Evolutionary conservation across 2,329 filamentous ascomycete species (phyloP).

Genomic region (Colletotrichum euphorbiae): DNA sequence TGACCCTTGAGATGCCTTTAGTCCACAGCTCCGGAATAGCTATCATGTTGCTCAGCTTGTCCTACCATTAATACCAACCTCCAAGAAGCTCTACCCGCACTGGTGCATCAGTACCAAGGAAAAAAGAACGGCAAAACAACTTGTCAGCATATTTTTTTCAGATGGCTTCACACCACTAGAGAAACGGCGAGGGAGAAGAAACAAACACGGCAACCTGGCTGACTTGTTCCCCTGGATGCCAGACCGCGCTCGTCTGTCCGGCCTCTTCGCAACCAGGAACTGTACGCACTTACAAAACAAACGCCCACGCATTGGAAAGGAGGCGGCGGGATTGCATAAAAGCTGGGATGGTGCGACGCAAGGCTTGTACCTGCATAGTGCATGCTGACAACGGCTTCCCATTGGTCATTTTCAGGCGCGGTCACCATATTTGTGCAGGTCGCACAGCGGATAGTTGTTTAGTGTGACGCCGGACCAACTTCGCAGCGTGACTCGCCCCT

Average conservation of each 20-base stretch:
- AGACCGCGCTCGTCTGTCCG: constrained; percentile 17
- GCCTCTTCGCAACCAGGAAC: constrained; percentile 9
- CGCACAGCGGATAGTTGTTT: constrained; percentile 11
- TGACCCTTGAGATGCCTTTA: background rate
- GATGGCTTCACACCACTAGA: constrained; percentile 9
- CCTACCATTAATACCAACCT: constrained; percentile 8
- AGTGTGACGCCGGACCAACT: constrained; percentile 30
- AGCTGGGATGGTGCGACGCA: constrained; percentile 26
- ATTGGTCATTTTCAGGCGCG: constrained; percentile 15
- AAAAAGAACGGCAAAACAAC: constrained; percentile 25
- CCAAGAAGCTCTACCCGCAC: constrained; percentile 5
- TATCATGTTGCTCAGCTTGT: constrained; percentile 6
- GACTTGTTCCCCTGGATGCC: no score
- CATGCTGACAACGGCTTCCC: background rate
- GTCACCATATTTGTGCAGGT: constrained; percentile 29
- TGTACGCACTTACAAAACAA: constrained; percentile 12
- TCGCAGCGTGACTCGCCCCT: constrained; percentile 29
- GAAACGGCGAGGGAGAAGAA: constrained; percentile 24
- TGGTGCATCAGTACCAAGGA: background rate
- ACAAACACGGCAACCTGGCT: constrained; percentile 22
- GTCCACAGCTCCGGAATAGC: background rate
- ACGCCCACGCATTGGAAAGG: constrained; percentile 32
- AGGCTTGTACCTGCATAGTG: constrained; percentile 33
- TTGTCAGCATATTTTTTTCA: background rate
- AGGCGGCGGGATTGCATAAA: constrained; percentile 28